These are phyloP conservation scores for Metschnikowia chrysomelidarum DNA, from an alignment of 805 yeast genomes.

Conservation along the genomic window DNA sequence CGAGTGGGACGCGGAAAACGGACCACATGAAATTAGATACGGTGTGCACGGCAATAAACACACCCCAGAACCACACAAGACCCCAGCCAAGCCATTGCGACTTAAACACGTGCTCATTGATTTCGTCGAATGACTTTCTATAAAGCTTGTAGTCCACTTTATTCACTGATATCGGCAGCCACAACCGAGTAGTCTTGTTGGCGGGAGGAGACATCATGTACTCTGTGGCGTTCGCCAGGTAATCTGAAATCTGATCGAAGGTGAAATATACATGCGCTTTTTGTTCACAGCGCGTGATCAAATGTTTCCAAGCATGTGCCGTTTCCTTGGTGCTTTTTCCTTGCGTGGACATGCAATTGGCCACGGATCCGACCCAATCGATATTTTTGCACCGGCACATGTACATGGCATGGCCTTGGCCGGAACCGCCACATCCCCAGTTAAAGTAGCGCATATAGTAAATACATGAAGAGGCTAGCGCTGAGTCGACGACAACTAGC, in stretches of 20 bases:
- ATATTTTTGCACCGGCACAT: slow-evolving; percentile 19
- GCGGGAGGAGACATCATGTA: slow-evolving; percentile 15
- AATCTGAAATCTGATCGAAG: slow-evolving; percentile 11
- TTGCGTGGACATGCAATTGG: slow-evolving; percentile 18
- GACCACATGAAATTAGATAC: slow-evolving; percentile 14
- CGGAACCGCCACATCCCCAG: slow-evolving; percentile 23
- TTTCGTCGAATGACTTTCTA: slow-evolving; percentile 16
- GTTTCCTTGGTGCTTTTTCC: slow-evolving; percentile 8
- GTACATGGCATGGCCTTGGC: slow-evolving; percentile 20
- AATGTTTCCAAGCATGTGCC: slow-evolving; percentile 18
- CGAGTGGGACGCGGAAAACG: slow-evolving; percentile 12
- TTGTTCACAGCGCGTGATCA: slow-evolving; percentile 15
- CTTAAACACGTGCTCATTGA: slow-evolving; percentile 21
- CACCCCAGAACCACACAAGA: slow-evolving; percentile 18
- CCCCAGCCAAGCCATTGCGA: slow-evolving; percentile 23
- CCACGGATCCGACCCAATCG: slow-evolving; percentile 21
- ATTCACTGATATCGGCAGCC: slow-evolving; percentile 16
- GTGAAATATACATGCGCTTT: slow-evolving; percentile 14
- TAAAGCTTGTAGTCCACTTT: slow-evolving; percentile 10
- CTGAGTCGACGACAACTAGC: slow-evolving; percentile 17
- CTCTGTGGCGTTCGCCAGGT: slow-evolving; percentile 16
- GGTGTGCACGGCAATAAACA: slow-evolving; percentile 12
- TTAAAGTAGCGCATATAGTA: slow-evolving; percentile 19
- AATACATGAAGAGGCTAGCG: slow-evolving; percentile 20
- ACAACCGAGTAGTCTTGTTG: slow-evolving; percentile 9